phyloP scores from a whole-genome alignment of 148 eudicot species.

The Spergularia bocconei region DNA sequence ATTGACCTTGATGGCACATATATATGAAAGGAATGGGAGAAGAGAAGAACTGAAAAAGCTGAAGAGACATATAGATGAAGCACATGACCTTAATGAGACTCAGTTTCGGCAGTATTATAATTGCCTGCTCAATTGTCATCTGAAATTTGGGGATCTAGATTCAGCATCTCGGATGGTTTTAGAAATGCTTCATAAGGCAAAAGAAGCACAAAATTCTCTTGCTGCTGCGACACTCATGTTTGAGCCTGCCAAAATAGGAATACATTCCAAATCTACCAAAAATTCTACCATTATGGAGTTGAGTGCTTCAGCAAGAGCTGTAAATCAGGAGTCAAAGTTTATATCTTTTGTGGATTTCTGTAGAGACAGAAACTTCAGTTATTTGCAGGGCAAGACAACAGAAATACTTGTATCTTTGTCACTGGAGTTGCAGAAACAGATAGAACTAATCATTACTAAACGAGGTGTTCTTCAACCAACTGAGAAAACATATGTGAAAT shows the following conservation, averaged over 20 bases:
- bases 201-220: slow-evolving; percentile 72
- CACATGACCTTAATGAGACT: slow-evolving; percentile 45
- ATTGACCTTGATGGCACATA: slow-evolving; percentile 71
- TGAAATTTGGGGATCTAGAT: slow-evolving; percentile 82
- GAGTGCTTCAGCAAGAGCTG: slow-evolving; percentile 21
- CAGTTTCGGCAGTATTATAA: slow-evolving; percentile 79
- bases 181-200: slow-evolving; percentile 87
- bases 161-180: slow-evolving; percentile 77
- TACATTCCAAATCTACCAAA: slow-evolving; percentile 7
- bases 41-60: slow-evolving; percentile 87
- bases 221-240: slow-evolving; percentile 53
- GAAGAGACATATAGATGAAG: slow-evolving; percentile 76
- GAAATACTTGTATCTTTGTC: slow-evolving; percentile 45
- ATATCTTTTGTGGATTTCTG: slow-evolving; percentile 55
- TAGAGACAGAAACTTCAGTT: slow-evolving; percentile 53
- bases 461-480: slow-evolving; percentile 84
- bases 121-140: slow-evolving; percentile 77
- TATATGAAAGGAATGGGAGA: slow-evolving; percentile 84
- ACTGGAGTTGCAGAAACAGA: slow-evolving; percentile 55
- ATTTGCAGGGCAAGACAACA: slow-evolving; percentile 58
- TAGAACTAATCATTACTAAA: slow-evolving; percentile 59
- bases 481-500: slow-evolving; percentile 58
- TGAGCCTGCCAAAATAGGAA: slow-evolving; percentile 35
- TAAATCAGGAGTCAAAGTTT: slow-evolving; percentile 20
- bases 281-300: slow-evolving; percentile 25